These are phyloP conservation scores for Biancaea sappan DNA, from an alignment of 306 rosid genomes.

Conservation along the genomic window DNA sequence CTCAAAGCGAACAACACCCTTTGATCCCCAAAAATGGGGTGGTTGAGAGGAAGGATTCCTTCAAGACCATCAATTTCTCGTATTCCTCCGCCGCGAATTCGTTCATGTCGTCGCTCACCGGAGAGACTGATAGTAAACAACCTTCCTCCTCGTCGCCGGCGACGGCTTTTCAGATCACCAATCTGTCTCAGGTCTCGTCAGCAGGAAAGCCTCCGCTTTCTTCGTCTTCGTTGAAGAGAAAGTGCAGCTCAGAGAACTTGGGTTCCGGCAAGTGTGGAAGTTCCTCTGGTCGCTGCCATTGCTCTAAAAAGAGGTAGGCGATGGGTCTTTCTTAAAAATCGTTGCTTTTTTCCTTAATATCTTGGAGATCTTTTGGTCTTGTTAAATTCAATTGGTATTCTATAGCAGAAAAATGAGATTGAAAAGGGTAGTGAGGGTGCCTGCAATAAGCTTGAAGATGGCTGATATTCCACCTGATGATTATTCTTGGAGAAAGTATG, in stretches of 20 bases:
- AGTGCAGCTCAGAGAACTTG: conserved; percentile 73
- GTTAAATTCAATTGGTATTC: background rate
- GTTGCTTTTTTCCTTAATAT: background rate
- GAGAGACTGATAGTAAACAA: conserved; percentile 57
- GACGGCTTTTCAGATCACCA: conserved; percentile 63
- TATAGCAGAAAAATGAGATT: conserved; percentile 58
- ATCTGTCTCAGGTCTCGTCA: conserved; percentile 59
- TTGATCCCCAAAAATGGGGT: conserved; percentile 25
- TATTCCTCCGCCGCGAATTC: conserved; percentile 57
- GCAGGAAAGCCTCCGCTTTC: conserved; percentile 79
- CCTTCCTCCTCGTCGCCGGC: conserved; percentile 63
- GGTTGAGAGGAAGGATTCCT: conserved; percentile 50
- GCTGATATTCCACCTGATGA: conserved; percentile 94
- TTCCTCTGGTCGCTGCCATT: conserved; percentile 75
- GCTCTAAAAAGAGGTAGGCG: conserved; percentile 76
- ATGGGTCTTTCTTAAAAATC: background rate
- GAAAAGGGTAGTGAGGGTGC: conserved; percentile 80
- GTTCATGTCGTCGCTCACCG: conserved; percentile 69
- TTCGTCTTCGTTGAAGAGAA: conserved; percentile 66
- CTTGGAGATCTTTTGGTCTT: background rate
- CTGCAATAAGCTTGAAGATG: conserved; percentile 83
- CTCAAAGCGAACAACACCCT: background rate
- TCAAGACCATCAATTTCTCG: conserved; percentile 66
- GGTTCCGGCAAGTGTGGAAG: conserved; percentile 72
- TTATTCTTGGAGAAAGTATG: conserved; percentile 91